Evolutionary conservation across 768 basidiomycete genomes (phyloP).

Genomic region (Trametes sanguinea): DNA sequence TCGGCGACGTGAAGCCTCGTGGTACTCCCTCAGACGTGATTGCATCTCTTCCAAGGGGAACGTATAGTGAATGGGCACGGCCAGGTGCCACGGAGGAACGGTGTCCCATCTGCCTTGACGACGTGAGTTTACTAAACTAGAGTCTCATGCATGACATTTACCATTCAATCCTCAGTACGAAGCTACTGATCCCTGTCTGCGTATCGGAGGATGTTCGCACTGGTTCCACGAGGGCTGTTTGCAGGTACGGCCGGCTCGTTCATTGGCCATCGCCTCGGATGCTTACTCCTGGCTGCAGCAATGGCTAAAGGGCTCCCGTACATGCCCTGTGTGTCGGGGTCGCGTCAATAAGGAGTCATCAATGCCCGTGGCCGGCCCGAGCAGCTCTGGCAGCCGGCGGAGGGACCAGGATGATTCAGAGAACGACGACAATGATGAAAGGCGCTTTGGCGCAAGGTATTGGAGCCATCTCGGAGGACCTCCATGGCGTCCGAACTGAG

Average conservation of each 20-base stretch:
- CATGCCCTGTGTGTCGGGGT: slow-evolving; percentile 81
- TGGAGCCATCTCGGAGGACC: neutral
- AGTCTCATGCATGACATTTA: too few relatives aligned
- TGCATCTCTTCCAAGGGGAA: slow-evolving; percentile 55
- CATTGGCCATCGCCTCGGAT: slow-evolving; percentile 9
- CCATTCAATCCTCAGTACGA: slow-evolving; percentile 53
- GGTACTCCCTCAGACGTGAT: slow-evolving; percentile 65
- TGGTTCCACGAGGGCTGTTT: slow-evolving; percentile 82
- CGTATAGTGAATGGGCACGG: slow-evolving; percentile 70
- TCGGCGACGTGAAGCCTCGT: slow-evolving; percentile 71
- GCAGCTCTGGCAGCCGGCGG: neutral
- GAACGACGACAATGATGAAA: neutral
- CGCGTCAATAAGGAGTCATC: slow-evolving; percentile 39
- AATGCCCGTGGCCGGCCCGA: slow-evolving; percentile 9
- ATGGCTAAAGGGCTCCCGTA: slow-evolving; percentile 77
- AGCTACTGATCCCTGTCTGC: slow-evolving; percentile 60
- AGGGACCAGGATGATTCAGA: slow-evolving; percentile 1
- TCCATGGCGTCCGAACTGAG: neutral
- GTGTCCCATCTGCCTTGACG: slow-evolving; percentile 85
- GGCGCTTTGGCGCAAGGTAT: neutral
- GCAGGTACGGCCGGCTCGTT: slow-evolving; percentile 48
- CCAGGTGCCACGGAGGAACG: slow-evolving; percentile 62
- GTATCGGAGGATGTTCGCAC: slow-evolving; percentile 70
- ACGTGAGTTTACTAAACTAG: slow-evolving; percentile 49
- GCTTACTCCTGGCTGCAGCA: slow-evolving; percentile 45